Evolutionary conservation across 768 basidiomycete genomes (phyloP), one percentile per base, ranked within the genome.

Genomic region (Suillus subaureus): DNA sequence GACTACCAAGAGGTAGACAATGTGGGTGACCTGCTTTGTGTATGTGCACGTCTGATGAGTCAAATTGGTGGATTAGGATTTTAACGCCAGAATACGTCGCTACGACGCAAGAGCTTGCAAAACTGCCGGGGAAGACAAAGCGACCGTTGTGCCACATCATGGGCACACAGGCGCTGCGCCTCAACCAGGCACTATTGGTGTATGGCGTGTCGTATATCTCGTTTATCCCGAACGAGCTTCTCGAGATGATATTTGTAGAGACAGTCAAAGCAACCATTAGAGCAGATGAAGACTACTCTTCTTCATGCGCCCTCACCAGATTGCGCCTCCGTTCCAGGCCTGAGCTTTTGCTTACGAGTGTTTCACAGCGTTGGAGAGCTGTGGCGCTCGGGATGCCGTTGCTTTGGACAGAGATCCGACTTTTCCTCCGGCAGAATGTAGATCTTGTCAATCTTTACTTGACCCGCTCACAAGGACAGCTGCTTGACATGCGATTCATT

Each of bases 351-450:
- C 62, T 82, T 42, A 80, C 82, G 54, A 78, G 77, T 47, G 78
- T 85, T 40, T 84, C 81, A 63, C 75, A 67, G 47, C 67, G 75
- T 62, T 85, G 84, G 84, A 74, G 82, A 64, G 68, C 73, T 26
- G 69, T 81, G 51, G 80, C 80, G 37, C 61, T 80, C 35, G 74
- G 73, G 43, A 77, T 74, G 6, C 78, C 82, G 6, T 65, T 73
- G 37, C 70, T 85, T 23, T 85, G 84, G 84, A 77, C 78, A 6
- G 64, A 68, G 31, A 70, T 75, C 42, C 68, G 49, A 49, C 71
- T 75, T 49, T 67, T 67, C 61, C 62, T 77, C 67, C 49, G 67
- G n/a, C 76, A 75, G 58, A 73, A 73, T 26, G 39, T 54, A 35
- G 68, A 75, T 57, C 64, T 75, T 40, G 67, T 76, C 63, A 64